Conservation (phyloP, 192 early-diverging fungal species). For the Globomyces pollinis-pini region DNA sequence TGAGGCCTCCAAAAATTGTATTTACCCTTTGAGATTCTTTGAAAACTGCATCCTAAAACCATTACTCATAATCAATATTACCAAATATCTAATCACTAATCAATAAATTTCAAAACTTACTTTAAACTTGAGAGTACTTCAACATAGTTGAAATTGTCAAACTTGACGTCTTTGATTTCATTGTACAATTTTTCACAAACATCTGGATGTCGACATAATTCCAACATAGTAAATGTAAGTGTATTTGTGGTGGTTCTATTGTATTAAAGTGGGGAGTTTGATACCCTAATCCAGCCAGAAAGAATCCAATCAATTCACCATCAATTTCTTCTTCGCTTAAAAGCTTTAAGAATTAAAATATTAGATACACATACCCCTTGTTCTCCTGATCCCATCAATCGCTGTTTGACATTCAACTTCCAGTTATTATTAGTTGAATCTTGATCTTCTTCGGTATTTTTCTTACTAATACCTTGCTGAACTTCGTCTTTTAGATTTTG, state of each 20-base stretch:
- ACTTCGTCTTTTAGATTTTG: neutral
- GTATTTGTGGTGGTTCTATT: constrained; percentile 8
- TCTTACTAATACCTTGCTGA: neutral
- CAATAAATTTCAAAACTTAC: constrained; percentile 1
- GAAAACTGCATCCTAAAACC: constrained; percentile 23
- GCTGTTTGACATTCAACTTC: constrained; percentile 9
- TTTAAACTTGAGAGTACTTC: constrained; percentile 10
- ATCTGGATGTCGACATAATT: constrained; percentile 3
- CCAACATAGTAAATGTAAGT: constrained; percentile 6
- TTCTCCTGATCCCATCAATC: neutral
- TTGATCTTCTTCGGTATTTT: neutral
- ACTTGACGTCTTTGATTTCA: neutral
- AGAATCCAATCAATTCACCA: constrained; percentile 14
- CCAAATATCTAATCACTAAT: constrained; percentile 18
- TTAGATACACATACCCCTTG: no score
- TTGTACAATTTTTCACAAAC: neutral
- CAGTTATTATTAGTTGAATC: neutral
- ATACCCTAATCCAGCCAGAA: constrained; percentile 13
- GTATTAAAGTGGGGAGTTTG: neutral
- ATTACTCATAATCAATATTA: no score
- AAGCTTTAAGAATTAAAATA: no score
- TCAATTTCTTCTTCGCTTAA: constrained; percentile 10
- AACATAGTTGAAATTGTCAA: neutral
- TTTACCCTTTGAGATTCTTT: constrained; percentile 33
- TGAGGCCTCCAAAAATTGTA: constrained; percentile 16